Base-by-base conservation (phyloP, 2,329 filamentous ascomycete genomes). In the Fusarium duplospermum region DNA sequence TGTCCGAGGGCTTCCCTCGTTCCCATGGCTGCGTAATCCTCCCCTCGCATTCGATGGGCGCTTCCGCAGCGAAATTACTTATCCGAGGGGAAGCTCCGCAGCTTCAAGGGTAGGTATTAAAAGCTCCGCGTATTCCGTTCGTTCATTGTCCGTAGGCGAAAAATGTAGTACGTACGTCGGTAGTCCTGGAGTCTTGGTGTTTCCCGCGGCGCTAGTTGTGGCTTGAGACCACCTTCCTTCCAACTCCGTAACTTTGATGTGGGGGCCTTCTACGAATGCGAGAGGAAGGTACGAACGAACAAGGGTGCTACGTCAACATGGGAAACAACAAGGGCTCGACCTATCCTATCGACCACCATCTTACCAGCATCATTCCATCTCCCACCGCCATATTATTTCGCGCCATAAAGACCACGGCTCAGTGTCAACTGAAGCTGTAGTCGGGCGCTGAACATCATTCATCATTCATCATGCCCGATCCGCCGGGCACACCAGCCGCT, bases 371-470 rank as follows among this genome's bases (percentile, higher is more conserved):
- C 76, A 72, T 74, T 72, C 65, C 67, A 76, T 75, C 66, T 76
- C 59, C 64, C 69, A 71, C 72, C 68, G 62, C 69, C 67, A 64
- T 65, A 69, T 75, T 64, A 42, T 60, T 70, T 66, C 45, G 47
- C 70, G 75, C 72, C 71, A 57, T 64, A 62, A 63, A 72, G 77
- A 77, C 74, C 68, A 56, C 77, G 68, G 77, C 73, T 70, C 76
- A 76, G 75, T 73, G 35, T 36, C 40, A 63, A 69, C 76, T 79
- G 76, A 69, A 79, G 76, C 77, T 79, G 76, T 69, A 27, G 74
- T 73, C 73, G 50, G 67, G 77, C 70, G 72, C 50, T 63, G 64
- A 64, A 38, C 57, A 70, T 63, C 35, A 40, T 63, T 40, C 66
- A 65, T 66, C 42, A 20, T 67, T 62, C 29, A 71, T 66, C 73